Base-by-base conservation (phyloP, 148 eudicot species). In the Salicornia ramosissima region DNA sequence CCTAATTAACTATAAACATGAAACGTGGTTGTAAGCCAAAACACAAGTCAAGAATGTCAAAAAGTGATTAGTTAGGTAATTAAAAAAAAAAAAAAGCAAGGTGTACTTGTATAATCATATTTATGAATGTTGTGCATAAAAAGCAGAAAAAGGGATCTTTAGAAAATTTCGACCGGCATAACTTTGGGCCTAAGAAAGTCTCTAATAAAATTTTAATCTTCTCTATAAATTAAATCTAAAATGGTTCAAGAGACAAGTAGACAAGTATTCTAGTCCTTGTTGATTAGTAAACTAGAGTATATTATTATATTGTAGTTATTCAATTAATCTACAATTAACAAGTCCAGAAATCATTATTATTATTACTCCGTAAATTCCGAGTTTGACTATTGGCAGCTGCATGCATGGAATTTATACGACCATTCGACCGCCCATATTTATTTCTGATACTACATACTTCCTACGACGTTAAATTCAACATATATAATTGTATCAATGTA, bases 101-200 rank as follows among this genome's bases (percentile, higher is more conserved):
- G 46, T 69, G 50, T 60, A 60, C 68, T 36, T 74, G 15, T 64
- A 51, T 67, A 33, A 34, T 22, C 16, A 24, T 46, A 25, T 22
- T 65, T 25, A 15, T 72, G 26, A 0, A 22, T 30, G 19, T 55
- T 13, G 21, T 5, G 49, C 64, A 43, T 49, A 43, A 43, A 65
- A 67, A 49, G 47, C 21, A 55, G 4, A 65, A 43, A n/a, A 55
- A 28, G 70, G 42, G 65, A 56, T 63, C 43, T 40, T 65, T 67
- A 68, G 18, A 61, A 74, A 67, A 74, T 26, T 74, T 60, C 29
- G 31, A 40, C 18, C 19, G 40, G 62, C 62, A 26, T 59, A 58
- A 67, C 78, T 75, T 75, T 75, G 78, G 8, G 63, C 52, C 62
- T 53, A 75, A 75, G 78, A 60, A 75, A 75, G 72, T 67, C 16